phyloP scores from a whole-genome alignment of 352 stramenopile species.

The Phytophthora brassicae region DNA sequence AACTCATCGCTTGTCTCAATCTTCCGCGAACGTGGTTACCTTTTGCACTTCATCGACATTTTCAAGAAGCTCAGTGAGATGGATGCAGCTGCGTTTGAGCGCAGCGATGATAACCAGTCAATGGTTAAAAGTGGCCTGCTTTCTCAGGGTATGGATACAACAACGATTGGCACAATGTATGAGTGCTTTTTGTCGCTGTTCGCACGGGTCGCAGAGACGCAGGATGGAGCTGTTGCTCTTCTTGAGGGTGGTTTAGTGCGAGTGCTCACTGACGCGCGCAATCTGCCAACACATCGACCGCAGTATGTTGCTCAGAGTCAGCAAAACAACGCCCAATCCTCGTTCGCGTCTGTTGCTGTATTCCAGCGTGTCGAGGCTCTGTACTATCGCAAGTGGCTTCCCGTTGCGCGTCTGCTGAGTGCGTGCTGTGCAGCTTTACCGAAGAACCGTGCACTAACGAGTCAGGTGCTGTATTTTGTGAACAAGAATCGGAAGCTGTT shows the following conservation, averaged over 20 bases:
- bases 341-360: slow-evolving; percentile 37
- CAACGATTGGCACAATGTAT: slow-evolving; percentile 80
- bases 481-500: slow-evolving; percentile 74
- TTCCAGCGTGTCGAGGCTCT: slow-evolving; percentile 64
- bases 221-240: slow-evolving; percentile 65
- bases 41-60: slow-evolving; percentile 81
- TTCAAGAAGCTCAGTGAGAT: slow-evolving; percentile 77
- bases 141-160: slow-evolving; percentile 50
- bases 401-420: slow-evolving; percentile 63
- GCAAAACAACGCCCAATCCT: slow-evolving; percentile 33
- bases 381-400: slow-evolving; percentile 82
- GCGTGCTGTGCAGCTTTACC: slow-evolving; percentile 61
- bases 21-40: slow-evolving; percentile 74
- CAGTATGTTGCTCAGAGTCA: slow-evolving; percentile 49
- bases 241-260: slow-evolving; percentile 74
- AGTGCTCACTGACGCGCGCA: slow-evolving; percentile 56
- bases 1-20: slow-evolving; percentile 50
- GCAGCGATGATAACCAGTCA: slow-evolving; percentile 31
- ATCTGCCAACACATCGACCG: slow-evolving; percentile 69
- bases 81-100: slow-evolving; percentile 56
- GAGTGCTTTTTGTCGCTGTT: slow-evolving; percentile 86
- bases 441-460: slow-evolving; percentile 64
- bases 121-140: slow-evolving; percentile 50
- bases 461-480: slow-evolving; percentile 62
- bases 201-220: slow-evolving; percentile 53